phyloP scores from a whole-genome alignment of 768 basidiomycete genomes.

The Suillus fuscotomentosus region DNA sequence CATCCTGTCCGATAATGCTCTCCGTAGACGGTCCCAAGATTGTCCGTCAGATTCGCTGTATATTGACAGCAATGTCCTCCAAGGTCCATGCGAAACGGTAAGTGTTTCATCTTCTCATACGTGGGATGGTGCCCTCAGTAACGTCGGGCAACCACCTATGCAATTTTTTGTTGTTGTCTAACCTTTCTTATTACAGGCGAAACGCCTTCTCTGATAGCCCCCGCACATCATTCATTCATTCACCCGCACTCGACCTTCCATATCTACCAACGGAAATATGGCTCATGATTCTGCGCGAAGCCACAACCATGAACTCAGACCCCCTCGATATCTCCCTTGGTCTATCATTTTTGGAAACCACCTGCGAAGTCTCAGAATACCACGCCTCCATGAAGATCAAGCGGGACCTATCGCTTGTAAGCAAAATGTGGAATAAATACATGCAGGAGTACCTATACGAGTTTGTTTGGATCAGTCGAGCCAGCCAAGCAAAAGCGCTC shows the following conservation, averaged over 20 bases:
- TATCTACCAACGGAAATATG: conserved; percentile 63
- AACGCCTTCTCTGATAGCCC: conserved; percentile 4
- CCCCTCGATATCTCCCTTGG: conserved; percentile 47
- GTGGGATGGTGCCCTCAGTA: not conserved
- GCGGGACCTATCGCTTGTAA: conserved; percentile 51
- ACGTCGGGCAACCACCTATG: not conserved
- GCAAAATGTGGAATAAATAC: conserved; percentile 51
- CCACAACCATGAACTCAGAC: conserved; percentile 43
- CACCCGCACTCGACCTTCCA: conserved; percentile 36
- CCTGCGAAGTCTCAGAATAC: conserved; percentile 45
- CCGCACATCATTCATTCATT: conserved; percentile 20
- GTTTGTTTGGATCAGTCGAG: conserved; percentile 66
- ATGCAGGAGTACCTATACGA: conserved; percentile 61
- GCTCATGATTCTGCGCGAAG: conserved; percentile 62
- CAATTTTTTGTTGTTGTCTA: not conserved
- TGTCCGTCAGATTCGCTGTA: conserved; percentile 16
- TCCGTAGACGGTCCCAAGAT: conserved; percentile 9
- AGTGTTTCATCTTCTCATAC: not conserved
- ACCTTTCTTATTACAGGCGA: conserved; percentile 6
- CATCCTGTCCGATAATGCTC: conserved; percentile 15
- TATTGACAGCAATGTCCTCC: conserved; percentile 16
- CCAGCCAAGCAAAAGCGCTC: conserved; percentile 46
- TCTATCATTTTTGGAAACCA: conserved; percentile 57
- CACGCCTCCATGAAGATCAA: conserved; percentile 48
- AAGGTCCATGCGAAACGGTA: conserved; percentile 21